These are phyloP conservation scores for Thamnidium elegans DNA, from an alignment of 192 early-diverging fungal species.

Conservation along the genomic window DNA sequence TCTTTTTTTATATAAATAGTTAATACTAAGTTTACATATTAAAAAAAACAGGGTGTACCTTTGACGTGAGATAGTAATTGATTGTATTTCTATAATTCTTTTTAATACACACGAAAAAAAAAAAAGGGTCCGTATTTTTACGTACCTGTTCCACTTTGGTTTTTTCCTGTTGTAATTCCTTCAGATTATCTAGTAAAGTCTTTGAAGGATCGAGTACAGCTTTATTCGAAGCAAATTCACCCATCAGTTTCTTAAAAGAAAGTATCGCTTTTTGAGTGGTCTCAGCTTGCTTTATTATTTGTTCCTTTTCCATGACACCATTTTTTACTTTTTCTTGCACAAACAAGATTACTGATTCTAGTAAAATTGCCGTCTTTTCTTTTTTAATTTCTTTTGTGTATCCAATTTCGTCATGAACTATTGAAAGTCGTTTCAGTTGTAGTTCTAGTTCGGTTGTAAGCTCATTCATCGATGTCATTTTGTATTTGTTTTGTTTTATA, in stretches of 20 bases:
- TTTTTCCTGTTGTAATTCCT: not conserved
- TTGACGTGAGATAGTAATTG: constrained; percentile 9
- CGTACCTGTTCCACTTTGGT: not conserved
- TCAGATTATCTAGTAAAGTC: not conserved
- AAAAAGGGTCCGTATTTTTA: not conserved
- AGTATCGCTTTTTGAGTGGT: not conserved
- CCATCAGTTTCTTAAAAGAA: not conserved
- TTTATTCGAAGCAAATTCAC: not conserved
- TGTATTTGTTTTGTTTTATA: too few species aligned
- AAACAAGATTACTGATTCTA: not conserved
- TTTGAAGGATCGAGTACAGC: not conserved
- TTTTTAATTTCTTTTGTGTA: not conserved
- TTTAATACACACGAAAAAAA: too few species aligned
- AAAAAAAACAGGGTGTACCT: not conserved
- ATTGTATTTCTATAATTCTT: constrained; percentile 19
- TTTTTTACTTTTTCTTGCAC: not conserved
- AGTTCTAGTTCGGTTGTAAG: not conserved
- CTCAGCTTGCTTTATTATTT: not conserved
- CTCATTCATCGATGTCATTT: not conserved
- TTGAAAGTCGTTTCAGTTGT: not conserved
- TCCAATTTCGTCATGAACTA: constrained; percentile 4
- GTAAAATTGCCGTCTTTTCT: not conserved
- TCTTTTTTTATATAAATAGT: not conserved
- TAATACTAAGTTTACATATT: not conserved
- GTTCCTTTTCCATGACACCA: not conserved